Evolutionary conservation across 2,329 filamentous ascomycete genomes (phyloP), one percentile per base, ranked within the genome.

Genomic region (Thelonectria rubi): DNA sequence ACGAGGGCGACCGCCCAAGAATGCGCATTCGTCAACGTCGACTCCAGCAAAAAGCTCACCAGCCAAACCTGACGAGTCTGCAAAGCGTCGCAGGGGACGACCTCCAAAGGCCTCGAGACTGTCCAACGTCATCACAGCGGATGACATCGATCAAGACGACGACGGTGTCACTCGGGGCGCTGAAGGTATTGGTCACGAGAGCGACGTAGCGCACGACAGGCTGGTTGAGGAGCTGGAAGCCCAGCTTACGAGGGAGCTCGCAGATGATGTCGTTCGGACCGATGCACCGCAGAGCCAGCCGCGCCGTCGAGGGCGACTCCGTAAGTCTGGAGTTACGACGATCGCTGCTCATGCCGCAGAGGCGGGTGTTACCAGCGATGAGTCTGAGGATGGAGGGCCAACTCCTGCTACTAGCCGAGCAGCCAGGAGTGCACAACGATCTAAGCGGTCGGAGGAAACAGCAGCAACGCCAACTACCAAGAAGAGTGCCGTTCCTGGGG

Each of bases 1-100:
- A 52, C 72, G 69, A 55, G 74, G 72, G 52, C 67, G 78, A 37
- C 77, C 78, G 5, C 71, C 74, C 10, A 78, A 72, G 63, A 72
- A 68, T 37, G 55, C 63, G 42, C 66, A 59, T 2, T 46, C 58
- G 20, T 20, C 48, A 7, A 37, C 55, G 14, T 34, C 61, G 7
- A 49, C 58, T 14, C 32, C 63, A 3, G 46, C 57, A 32, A 51
- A 46, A 15, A 49, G 40, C 14, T 42, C 54, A 12, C 32, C 49
- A 24, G 7, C 61, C 26, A 58, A 63, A 3, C 37, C 61, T 11
- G 40, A 34, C 20, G 43, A 49, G 12, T 50, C 55, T 12, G 56
- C 40, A 3, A 73, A 67, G 42, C 46, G 69, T 46, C 61, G 68
- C 2, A 73, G 70, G 43, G 75, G 74, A 20, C 69, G 75, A 26